Evolutionary conservation across 2,329 filamentous ascomycete genomes (phyloP), one percentile per base, ranked within the genome.

Genomic region (Berkeleyomyces basicola): DNA sequence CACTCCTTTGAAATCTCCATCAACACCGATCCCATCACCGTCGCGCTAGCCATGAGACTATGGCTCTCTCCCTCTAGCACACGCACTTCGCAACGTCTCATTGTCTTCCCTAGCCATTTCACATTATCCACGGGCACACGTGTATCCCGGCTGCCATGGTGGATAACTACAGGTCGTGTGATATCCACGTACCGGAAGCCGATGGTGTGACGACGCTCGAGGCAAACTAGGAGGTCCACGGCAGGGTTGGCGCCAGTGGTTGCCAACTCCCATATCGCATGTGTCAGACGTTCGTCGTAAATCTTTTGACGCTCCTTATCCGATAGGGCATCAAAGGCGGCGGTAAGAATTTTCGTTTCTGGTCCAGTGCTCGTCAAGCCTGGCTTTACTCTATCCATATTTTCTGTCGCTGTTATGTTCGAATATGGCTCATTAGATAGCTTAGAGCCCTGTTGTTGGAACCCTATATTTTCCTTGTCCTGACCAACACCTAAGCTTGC

Each of bases 101-200:
- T 97, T 49, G 88, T 88, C 73, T 91, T 91, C 64, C 90, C 91
- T 6, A 99, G 79, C 93, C 93, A 99, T 67, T 86, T 82, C 31
- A 96, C 90, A 69, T 99, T 99, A 63, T 96, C 93, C 11, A 96
- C 87, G 0, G 93, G 93, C 1, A 99, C 93, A 33, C 93, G 82
- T 5, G 87, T 90, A 70, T 99, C 93, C 68, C 88, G 85, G 70
- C 84, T 89, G 44, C 93, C 93, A 71, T 99, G 93, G 70, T 96
- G 92, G 67, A 99, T 96, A 33, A 96, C 86, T 0, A 97, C 88
- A 0, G 89, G 83, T 7, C 90, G 83, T 4, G 87, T 95, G 67
- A 99, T 96, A 71, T 99, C 93, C 16, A 96, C 92, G 70, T 99
- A 99, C 59, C 91, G 84, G 75, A 99, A 99, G 0, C 93, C 93